These are phyloP conservation scores for Eucalyptus polybractea DNA, from an alignment of 345 rosid species.

Conservation along the genomic window DNA sequence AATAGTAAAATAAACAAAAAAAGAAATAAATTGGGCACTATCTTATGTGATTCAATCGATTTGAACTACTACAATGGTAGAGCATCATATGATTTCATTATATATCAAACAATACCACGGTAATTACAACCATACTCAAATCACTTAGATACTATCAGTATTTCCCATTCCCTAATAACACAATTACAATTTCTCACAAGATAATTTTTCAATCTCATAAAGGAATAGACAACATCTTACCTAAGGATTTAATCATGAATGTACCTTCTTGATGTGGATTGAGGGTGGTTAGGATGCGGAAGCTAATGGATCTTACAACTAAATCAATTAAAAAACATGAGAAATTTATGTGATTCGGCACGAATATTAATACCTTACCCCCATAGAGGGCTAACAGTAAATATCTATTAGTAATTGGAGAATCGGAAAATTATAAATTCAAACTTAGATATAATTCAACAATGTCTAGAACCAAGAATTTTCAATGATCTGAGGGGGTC, in stretches of 20 bases:
- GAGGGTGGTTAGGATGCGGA: fast-evolving
- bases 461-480: fast-evolving
- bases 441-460: too few species aligned
- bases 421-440: fast-evolving
- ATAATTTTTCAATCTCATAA: fast-evolving
- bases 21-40: fast-evolving
- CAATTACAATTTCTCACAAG: fast-evolving
- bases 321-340: fast-evolving
- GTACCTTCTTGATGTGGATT: neutral
- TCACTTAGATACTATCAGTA: fast-evolving
- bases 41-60: fast-evolving
- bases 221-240: fast-evolving
- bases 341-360: fast-evolving
- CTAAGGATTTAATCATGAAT: neutral
- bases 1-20: neutral
- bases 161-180: fast-evolving
- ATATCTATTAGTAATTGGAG: fast-evolving
- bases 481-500: neutral
- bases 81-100: too few species aligned
- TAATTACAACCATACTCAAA: fast-evolving
- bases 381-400: fast-evolving
- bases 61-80: too few species aligned
- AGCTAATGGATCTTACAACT: fast-evolving
- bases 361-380: fast-evolving
- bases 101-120: fast-evolving